Evolutionary conservation across 23 red algal species (phyloP), one percentile per base, ranked within the genome.

Genomic region (Agarophyton chilense): DNA sequence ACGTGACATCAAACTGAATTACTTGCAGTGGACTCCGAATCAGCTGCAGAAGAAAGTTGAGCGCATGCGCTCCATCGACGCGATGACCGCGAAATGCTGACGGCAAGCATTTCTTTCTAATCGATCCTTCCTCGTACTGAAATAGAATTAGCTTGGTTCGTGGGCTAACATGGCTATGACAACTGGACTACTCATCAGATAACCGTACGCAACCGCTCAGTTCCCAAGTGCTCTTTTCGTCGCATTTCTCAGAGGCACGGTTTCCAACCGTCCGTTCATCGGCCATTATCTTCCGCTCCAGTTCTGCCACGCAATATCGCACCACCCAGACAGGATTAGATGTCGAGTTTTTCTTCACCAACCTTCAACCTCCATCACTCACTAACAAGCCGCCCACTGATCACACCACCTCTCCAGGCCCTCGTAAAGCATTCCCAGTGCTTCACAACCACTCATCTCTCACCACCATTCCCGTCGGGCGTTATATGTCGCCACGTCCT

Each of bases 1-100:
- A 29, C 70, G 88, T n/a, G 77, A 91, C 50, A 72, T 91, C 42
- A 91, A 91, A 61, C 88, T 91, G 25, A 91, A 91, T 60, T 91
- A 91, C 63, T 61, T 91, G 38, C 88, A 91, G 22, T 91, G 56
- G 54, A 91, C 88, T 4, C 75, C 88, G 3, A 82, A 34, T 21
- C 74, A 91, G 45, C 42, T 91, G 60, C 73, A 46, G 52, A 46
- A 45, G 25, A 91, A 91, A 52, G 49, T 81, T 2, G 74, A 91
- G 42, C 65, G 75, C 17, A 89, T 89, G 85, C 77, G 54, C 28
- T 31, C 25, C 1, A 17, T 80, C n/a, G 68, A 74, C 36, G 68
- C 68, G 7, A 26, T 10, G 11, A 72, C 41, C 19, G 35, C n/a
- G 38, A 74, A 65, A 18, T 36, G 60, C 33, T 65, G 60, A 38